Base-by-base conservation (phyloP, 352 stramenopile species). In the Pythium graminicola region DNA sequence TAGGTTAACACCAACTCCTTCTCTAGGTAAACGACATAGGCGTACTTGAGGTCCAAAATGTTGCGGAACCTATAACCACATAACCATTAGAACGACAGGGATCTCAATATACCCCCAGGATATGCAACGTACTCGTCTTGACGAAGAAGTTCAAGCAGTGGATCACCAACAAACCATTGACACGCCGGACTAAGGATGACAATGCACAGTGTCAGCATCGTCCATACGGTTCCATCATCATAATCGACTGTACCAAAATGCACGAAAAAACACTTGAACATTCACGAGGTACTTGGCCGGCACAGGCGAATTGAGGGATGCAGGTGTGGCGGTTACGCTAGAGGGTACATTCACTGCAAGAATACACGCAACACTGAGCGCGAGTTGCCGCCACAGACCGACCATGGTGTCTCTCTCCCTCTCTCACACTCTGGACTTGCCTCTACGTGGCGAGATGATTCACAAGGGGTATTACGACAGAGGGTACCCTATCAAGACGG, bases 91-190 rank as follows among this genome's bases (percentile, higher is more conserved):
- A 24, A 17, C 19, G 9, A 27, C n/a, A 40, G 24, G 16, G 4
- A 6, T 24, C 13, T 45, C 47, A n/a, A 31, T 23, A n/a, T 32
- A 31, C 11, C 41, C n/a, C 33, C 14, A 13, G 17, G 9, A 38
- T 28, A 0, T 22, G 3, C 2, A 13, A 64, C 73, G 56, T 66
- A 85, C 61, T 86, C 64, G 48, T 85, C 68, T 32, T 76, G 76
- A 22, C 71, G 65, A 40, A 93, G 61, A 44, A 93, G 72, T 48
- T 86, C 70, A 31, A 90, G 52, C 17, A 93, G 52, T 53, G 80
- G 79, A 43, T 86, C 73, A 20, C 69, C 70, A 16, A 90, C 71
- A 38, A 86, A 89, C 78, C 77, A 90, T 68, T 90, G 75, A 31
- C 81, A 90, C n/a, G 81, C 79, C 10, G 81, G 77, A 42, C 81